These are phyloP conservation scores for Ampelocalamus luodianensis DNA, from an alignment of 176 grass and related monocot species.

Conservation along the genomic window DNA sequence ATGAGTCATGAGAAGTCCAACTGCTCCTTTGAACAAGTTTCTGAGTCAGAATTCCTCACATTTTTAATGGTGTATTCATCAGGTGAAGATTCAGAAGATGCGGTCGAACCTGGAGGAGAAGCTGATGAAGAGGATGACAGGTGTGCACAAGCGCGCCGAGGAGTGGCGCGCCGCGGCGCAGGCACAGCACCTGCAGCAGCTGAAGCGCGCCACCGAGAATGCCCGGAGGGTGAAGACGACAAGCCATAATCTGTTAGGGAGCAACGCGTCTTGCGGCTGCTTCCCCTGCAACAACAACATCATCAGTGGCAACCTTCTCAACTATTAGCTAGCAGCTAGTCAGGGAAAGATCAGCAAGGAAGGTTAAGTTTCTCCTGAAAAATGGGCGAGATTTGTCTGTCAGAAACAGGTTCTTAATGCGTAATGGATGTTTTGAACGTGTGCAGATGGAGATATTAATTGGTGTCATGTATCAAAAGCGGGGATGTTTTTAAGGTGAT, in stretches of 20 bases:
- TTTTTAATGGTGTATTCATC: not conserved
- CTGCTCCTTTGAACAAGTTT: not conserved
- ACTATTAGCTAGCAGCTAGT: not conserved
- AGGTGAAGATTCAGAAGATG: slow-evolving; percentile 99
- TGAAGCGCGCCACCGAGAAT: slow-evolving; percentile 57
- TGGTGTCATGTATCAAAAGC: slow-evolving; percentile 2
- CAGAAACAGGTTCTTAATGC: not conserved
- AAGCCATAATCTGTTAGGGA: slow-evolving; percentile 48
- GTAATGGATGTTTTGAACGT: not conserved
- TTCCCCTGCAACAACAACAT: slow-evolving; percentile 75
- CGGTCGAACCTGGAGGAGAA: slow-evolving; percentile 96
- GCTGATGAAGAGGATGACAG: slow-evolving; percentile 83
- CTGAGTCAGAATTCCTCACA: not conserved
- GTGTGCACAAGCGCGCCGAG: slow-evolving; percentile 74
- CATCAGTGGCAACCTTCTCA: slow-evolving; percentile 54
- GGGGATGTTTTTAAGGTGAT: not conserved
- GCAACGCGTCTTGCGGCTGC: slow-evolving; percentile 67
- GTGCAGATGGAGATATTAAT: not conserved
- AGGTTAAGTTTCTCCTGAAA: not conserved
- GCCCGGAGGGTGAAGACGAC: slow-evolving; percentile 59
- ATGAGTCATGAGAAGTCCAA: not conserved
- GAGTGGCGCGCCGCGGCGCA: slow-evolving; percentile 70
- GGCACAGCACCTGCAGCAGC: slow-evolving; percentile 81
- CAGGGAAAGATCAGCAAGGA: not conserved
- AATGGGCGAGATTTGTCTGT: not conserved